Conservation (phyloP, 2,329 filamentous ascomycete genomes). For the Claviceps quebecensis region DNA sequence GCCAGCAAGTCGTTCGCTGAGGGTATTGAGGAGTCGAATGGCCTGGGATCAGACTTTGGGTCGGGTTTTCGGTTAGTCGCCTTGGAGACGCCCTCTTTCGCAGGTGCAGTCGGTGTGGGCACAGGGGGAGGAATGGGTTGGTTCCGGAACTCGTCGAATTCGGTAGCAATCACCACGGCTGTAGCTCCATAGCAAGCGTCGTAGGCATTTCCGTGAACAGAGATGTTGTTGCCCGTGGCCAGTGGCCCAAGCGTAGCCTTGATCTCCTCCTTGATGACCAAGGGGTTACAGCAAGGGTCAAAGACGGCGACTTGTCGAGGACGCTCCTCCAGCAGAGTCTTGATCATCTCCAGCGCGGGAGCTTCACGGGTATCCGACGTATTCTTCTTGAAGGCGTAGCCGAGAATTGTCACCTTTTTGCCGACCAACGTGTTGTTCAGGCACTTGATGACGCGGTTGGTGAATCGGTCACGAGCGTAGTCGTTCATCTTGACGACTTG, state of each 20-base stretch:
- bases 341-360: constrained; percentile 54
- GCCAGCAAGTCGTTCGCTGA: constrained; percentile 32
- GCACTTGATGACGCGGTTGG: constrained; percentile 47
- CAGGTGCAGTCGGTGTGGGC: constrained; percentile 11
- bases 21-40: constrained; percentile 23
- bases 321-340: constrained; percentile 48
- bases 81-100: constrained; percentile 14
- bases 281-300: constrained; percentile 47
- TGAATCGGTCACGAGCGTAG: constrained; percentile 57
- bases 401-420: constrained; percentile 60
- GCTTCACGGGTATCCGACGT: constrained; percentile 63
- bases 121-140: constrained; percentile 20
- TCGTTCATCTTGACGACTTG: constrained; percentile 65
- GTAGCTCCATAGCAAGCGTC: constrained; percentile 34
- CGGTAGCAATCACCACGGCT: constrained; percentile 40
- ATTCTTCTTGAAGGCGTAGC: constrained; percentile 70
- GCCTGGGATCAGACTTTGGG: constrained; percentile 31
- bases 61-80: constrained; percentile 23
- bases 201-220: constrained; percentile 33
- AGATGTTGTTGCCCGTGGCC: constrained; percentile 28
- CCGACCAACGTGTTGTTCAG: constrained; percentile 54
- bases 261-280: constrained; percentile 37
- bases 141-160: constrained; percentile 41
- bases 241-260: constrained; percentile 25
- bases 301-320: constrained; percentile 52